Percentiles rank a stretch among this genome's conserved stretches.
These are phyloP conservation scores for Phytopythium mirpurense DNA, from an alignment of 352 stramenopile genomes.

Conservation along the genomic window DNA sequence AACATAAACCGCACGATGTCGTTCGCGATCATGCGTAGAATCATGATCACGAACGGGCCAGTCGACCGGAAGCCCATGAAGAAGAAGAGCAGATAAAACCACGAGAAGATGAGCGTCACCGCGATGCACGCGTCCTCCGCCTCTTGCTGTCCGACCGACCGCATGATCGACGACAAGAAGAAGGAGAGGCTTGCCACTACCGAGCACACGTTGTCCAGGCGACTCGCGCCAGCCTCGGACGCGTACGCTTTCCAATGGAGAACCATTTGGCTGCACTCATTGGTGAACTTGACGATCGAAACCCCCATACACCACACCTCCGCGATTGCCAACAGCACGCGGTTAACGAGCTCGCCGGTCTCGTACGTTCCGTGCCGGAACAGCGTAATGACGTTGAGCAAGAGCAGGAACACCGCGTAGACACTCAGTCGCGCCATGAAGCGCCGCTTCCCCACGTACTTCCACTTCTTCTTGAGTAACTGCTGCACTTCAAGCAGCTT, in stretches of 20 bases:
- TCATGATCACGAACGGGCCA: conserved; percentile 66
- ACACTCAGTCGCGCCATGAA: conserved; percentile 33
- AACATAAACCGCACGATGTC: conserved; percentile 57
- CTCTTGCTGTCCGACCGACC: conserved; percentile 15
- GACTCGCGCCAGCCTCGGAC: conserved; percentile 32
- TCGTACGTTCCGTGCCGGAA: conserved; percentile 32
- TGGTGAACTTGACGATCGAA: conserved; percentile 38
- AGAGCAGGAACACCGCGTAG: conserved; percentile 30
- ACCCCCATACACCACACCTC: conserved; percentile 26
- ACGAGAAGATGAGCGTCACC: conserved; percentile 45
- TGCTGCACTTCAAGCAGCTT: conserved; percentile 45
- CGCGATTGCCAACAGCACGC: conserved; percentile 22
- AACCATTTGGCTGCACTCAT: conserved; percentile 45
- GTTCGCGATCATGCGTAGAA: conserved; percentile 52
- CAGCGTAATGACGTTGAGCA: conserved; percentile 45
- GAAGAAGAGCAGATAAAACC: conserved; percentile 70
- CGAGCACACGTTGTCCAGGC: conserved; percentile 55
- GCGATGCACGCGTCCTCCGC: conserved; percentile 37
- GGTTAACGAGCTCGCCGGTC: conserved; percentile 9
- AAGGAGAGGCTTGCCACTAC: conserved; percentile 30
- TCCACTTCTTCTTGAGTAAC: conserved; percentile 57
- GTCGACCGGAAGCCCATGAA: conserved; percentile 54
- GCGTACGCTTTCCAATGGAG: conserved; percentile 36
- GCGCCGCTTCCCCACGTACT: conserved; percentile 44
- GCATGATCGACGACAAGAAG: conserved; percentile 22